phyloP scores from a whole-genome alignment of 495 filamentous ascomycete genomes.

The Viridothelium virens region DNA sequence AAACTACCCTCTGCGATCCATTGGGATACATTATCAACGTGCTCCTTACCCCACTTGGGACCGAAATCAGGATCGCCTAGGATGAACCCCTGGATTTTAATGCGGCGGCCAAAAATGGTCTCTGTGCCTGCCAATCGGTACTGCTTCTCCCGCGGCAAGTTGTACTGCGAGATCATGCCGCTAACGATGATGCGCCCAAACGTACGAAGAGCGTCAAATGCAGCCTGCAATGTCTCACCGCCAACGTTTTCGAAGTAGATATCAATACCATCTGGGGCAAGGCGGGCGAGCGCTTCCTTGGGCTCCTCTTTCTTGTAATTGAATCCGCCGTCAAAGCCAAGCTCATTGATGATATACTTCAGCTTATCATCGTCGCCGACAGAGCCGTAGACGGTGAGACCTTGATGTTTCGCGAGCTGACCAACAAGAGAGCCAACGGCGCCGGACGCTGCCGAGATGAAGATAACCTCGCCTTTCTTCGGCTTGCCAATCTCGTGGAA shows the following conservation, averaged over 20 bases:
- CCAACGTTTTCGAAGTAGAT: slow-evolving; percentile 98
- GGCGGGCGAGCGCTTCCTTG: slow-evolving; percentile 57
- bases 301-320: slow-evolving; percentile 65
- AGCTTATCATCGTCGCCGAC: slow-evolving; percentile 50
- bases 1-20: not conserved
- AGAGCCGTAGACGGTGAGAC: slow-evolving; percentile 70
- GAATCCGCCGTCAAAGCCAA: slow-evolving; percentile 47
- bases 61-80: not conserved
- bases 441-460: slow-evolving; percentile 72
- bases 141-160: slow-evolving; percentile 31
- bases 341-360: slow-evolving; percentile 43
- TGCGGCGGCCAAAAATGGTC: not conserved
- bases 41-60: not conserved
- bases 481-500: slow-evolving; percentile 78
- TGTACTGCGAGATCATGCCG: slow-evolving; percentile 50
- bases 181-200: slow-evolving; percentile 45
- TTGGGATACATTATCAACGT: not conserved
- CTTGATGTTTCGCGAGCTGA: slow-evolving; percentile 79
- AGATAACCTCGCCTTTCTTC: slow-evolving; percentile 82
- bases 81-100: not conserved
- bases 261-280: slow-evolving; percentile 78
- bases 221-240: slow-evolving; percentile 71
- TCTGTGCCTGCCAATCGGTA: not conserved
- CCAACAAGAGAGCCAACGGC: slow-evolving; percentile 81
- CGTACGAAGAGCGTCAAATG: slow-evolving; percentile 21